Conservation (phyloP, 805 yeast genomes). For the Zygotorulaspora sp. region DNA sequence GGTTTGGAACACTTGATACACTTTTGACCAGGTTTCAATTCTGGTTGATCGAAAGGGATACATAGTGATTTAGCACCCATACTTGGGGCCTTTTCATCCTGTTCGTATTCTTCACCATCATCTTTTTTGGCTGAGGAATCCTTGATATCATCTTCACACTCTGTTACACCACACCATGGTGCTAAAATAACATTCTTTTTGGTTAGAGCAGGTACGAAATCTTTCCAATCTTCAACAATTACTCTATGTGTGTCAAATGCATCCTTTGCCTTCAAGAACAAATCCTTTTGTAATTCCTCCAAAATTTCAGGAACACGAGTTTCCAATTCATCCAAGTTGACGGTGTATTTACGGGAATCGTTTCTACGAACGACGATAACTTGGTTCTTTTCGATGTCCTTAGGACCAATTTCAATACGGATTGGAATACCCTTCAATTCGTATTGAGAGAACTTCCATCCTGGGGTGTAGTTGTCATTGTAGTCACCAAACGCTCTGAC, state of each 20-base stretch:
- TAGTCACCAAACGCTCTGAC: constrained; percentile 80
- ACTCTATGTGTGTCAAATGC: constrained; percentile 82
- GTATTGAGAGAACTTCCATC: constrained; percentile 98
- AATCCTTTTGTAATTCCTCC: constrained; percentile 72
- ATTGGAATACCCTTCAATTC: constrained; percentile 95
- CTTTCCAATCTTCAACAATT: constrained; percentile 77
- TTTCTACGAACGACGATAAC: constrained; percentile 93
- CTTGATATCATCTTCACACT: constrained; percentile 96
- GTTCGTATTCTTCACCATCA: constrained; percentile 80
- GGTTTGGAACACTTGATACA: constrained; percentile 79
- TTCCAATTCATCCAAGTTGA: constrained; percentile 62
- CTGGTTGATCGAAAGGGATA: constrained; percentile 92
- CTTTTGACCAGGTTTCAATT: constrained; percentile 67
- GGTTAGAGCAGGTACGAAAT: constrained; percentile 89
- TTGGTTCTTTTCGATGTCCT: constrained; percentile 75
- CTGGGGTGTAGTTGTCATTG: constrained; percentile 93
- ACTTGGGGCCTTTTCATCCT: constrained; percentile 93
- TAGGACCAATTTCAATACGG: constrained; percentile 94
- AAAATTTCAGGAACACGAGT: constrained; percentile 66
- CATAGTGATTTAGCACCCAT: constrained; percentile 99
- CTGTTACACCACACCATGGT: constrained; percentile 96
- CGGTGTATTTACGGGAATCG: constrained; percentile 66
- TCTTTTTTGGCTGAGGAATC: constrained; percentile 75
- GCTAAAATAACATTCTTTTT: constrained; percentile 83
- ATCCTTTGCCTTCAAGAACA: constrained; percentile 75